phyloP scores from a whole-genome alignment of 805 yeast species.

The Hanseniaspora meyeri region DNA sequence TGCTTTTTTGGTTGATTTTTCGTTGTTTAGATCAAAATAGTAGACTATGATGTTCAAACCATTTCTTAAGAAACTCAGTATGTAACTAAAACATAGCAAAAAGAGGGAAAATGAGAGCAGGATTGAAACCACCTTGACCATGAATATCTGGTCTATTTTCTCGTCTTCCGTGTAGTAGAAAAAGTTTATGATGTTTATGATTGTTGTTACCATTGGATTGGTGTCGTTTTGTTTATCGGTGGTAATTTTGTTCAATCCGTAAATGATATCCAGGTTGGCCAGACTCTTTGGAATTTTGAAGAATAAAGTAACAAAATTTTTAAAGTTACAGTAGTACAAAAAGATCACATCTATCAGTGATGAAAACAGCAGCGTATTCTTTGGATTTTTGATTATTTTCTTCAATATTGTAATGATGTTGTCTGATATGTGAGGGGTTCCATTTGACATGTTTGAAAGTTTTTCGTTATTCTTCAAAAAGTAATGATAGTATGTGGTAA shows the following conservation, averaged over 20 bases:
- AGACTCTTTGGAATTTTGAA: constrained; percentile 8
- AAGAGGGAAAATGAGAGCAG: constrained; percentile 7
- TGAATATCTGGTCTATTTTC: constrained; percentile 3
- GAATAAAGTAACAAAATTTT: constrained; percentile 5
- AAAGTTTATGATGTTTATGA: constrained; percentile 7
- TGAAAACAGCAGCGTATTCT: neutral
- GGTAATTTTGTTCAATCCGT: constrained; percentile 10
- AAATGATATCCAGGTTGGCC: constrained; percentile 4
- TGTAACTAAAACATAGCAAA: constrained; percentile 7
- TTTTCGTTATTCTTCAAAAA: neutral
- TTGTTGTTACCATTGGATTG: constrained; percentile 6
- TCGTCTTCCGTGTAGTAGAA: constrained; percentile 10
- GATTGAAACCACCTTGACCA: constrained; percentile 8
- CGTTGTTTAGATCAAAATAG: neutral
- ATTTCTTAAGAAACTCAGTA: constrained; percentile 10
- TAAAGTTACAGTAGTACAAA: constrained; percentile 11
- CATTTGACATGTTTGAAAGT: neutral
- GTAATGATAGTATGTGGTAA: constrained; percentile 9
- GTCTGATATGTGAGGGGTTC: neutral
- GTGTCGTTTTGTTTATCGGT: neutral
- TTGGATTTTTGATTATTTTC: neutral
- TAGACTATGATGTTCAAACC: constrained; percentile 3
- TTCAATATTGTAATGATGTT: neutral
- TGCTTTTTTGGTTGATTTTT: neutral
- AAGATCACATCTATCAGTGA: neutral